phyloP scores from a whole-genome alignment of 129 eudicot genomes.

The Lactuca saligna region DNA sequence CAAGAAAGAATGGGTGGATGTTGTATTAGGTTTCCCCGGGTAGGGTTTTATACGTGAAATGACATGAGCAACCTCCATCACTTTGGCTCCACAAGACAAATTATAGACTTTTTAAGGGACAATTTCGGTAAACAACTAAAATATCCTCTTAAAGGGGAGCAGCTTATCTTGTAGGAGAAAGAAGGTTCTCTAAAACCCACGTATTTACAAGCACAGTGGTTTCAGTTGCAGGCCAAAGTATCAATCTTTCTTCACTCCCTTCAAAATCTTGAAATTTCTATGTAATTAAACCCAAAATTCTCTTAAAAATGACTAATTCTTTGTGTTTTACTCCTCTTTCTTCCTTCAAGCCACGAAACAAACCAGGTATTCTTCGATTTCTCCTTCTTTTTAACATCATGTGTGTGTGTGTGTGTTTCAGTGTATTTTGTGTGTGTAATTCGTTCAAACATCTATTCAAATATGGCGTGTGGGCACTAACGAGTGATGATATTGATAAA shows the following conservation, averaged over 20 bases:
- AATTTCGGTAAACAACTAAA: constrained; percentile 7
- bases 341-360: constrained; percentile 29
- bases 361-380: constrained; percentile 29
- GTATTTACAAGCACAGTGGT: background rate
- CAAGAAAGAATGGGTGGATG: background rate
- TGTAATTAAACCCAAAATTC: background rate
- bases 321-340: constrained; percentile 39
- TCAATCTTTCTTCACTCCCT: constrained; percentile 11
- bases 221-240: constrained; percentile 12
- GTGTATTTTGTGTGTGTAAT: background rate
- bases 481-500: background rate
- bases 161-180: constrained; percentile 18
- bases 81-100: too few species aligned
- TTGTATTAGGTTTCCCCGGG: background rate
- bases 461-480: background rate
- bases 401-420: background rate
- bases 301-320: constrained; percentile 36
- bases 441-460: background rate
- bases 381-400: background rate
- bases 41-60: background rate
- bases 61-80: background rate
- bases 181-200: background rate
- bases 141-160: background rate
- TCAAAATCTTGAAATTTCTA: background rate
- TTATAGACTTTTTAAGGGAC: background rate